Conservation (phyloP, 306 rosid species). For the Dalbergia cultrata region DNA sequence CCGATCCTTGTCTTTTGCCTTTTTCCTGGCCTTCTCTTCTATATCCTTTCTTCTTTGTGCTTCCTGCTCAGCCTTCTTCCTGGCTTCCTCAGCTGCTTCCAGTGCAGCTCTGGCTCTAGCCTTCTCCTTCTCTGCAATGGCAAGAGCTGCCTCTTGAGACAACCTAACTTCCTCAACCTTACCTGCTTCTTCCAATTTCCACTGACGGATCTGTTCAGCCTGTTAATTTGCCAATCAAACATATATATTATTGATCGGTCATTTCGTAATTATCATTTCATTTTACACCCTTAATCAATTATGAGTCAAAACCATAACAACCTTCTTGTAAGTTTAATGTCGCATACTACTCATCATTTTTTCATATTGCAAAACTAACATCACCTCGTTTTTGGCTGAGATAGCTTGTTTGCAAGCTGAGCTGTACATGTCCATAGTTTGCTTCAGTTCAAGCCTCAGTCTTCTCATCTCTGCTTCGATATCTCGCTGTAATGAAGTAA, state of each 20-base stretch:
- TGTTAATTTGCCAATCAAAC: conserved; percentile 46
- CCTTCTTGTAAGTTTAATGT: background rate
- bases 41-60: conserved; percentile 73
- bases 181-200: conserved; percentile 78
- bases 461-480: conserved; percentile 89
- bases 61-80: conserved; percentile 82
- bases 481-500: conserved; percentile 64
- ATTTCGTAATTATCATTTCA: background rate
- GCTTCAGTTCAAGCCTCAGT: conserved; percentile 88
- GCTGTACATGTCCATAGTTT: conserved; percentile 98
- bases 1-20: conserved; percentile 78
- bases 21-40: conserved; percentile 78
- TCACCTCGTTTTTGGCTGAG: conserved; percentile 89
- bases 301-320: conserved; percentile 15
- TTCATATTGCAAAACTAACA: conserved; percentile 27
- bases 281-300: background rate
- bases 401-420: conserved; percentile 99
- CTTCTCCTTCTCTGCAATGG: conserved; percentile 88
- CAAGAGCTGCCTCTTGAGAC: conserved; percentile 89
- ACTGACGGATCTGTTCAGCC: conserved; percentile 82
- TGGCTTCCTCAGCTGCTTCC: conserved; percentile 84
- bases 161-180: conserved; percentile 71
- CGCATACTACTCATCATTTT: background rate
- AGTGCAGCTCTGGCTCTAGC: conserved; percentile 86
- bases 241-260: conserved; percentile 20